A percentile compares a stretch with the other conserved stretches of the same genome.
Conservation (phyloP, 1,284 basidiomycete species). For the Rugosomyces carneus region DNA sequence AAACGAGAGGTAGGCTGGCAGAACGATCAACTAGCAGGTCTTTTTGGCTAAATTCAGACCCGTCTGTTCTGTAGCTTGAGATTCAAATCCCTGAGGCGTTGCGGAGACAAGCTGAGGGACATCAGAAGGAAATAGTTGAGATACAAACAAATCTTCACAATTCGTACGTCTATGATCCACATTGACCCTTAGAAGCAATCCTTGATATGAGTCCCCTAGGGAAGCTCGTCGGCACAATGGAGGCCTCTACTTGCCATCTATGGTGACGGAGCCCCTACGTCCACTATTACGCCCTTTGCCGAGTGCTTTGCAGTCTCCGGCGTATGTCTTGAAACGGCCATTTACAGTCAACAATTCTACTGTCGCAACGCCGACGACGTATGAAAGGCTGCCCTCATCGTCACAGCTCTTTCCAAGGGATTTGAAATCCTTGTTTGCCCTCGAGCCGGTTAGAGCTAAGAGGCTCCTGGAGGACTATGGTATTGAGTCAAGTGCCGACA, state of each 20-base stretch:
- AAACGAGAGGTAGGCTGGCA: conserved; percentile 23
- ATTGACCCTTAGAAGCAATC: not conserved
- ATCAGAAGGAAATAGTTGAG: conserved; percentile 32
- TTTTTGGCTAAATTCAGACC: not conserved
- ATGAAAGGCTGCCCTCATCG: conserved; percentile 22
- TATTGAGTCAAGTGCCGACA: conserved; percentile 23
- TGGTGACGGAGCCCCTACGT: conserved; percentile 29
- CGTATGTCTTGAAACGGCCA: conserved; percentile 21
- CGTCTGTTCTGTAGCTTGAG: conserved; percentile 30
- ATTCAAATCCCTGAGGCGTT: conserved; percentile 36
- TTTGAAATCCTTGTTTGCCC: conserved; percentile 32
- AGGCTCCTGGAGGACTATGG: conserved; percentile 38
- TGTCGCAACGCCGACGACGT: conserved; percentile 23
- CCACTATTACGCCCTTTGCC: conserved; percentile 41
- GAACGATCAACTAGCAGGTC: not conserved
- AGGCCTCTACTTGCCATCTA: conserved; percentile 30
- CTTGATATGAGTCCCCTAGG: conserved; percentile 22
- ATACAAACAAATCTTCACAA: conserved; percentile 41
- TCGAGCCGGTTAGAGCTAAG: conserved; percentile 34
- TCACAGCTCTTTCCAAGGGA: conserved; percentile 32
- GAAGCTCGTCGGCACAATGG: conserved; percentile 46
- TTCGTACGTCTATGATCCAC: conserved; percentile 30
- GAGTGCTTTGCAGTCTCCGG: conserved; percentile 32
- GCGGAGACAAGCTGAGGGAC: conserved; percentile 25
- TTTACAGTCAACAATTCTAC: conserved; percentile 22